Conservation (phyloP, 495 filamentous ascomycete species). For the Schizothecium vesticola region DNA sequence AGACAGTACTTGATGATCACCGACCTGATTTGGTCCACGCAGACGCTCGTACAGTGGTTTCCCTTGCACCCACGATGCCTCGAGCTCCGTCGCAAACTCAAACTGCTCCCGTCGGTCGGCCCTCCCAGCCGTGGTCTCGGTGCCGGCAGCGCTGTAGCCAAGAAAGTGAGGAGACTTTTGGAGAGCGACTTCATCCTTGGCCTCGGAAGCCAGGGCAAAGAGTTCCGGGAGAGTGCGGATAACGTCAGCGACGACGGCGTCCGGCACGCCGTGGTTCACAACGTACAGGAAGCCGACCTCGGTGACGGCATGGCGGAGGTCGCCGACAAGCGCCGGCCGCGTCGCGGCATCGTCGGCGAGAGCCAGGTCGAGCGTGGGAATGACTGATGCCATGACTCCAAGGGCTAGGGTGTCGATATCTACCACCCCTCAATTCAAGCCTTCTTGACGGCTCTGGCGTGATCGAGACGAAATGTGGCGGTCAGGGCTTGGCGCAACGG, state of each 20-base stretch:
- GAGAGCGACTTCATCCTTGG: constrained; percentile 40
- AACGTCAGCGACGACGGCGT: constrained; percentile 32
- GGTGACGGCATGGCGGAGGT: constrained; percentile 43
- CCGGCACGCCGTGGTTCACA: constrained; percentile 42
- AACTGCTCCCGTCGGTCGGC: constrained; percentile 50
- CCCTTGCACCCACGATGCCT: constrained; percentile 30
- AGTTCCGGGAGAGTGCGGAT: constrained; percentile 37
- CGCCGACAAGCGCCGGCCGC: constrained; percentile 26
- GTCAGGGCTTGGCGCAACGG: not conserved
- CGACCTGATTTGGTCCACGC: constrained; percentile 48
- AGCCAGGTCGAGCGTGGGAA: constrained; percentile 46
- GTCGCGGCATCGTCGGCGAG: constrained; percentile 24
- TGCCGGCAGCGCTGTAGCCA: constrained; percentile 47
- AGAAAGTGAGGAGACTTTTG: constrained; percentile 50
- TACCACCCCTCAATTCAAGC: too few relatives aligned
- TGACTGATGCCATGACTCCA: not conserved
- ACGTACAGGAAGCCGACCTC: constrained; percentile 51
- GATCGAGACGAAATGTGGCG: not conserved
- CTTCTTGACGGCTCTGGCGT: not conserved
- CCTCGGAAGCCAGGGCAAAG: constrained; percentile 35
- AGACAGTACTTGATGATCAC: not conserved
- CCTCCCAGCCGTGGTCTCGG: constrained; percentile 46
- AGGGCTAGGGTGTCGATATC: not conserved
- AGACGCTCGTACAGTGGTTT: constrained; percentile 43
- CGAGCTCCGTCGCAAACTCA: constrained; percentile 50